Percentiles rank a stretch among this genome's conserved stretches.
These are phyloP conservation scores for Aureobasidium musti DNA, from an alignment of 2,329 filamentous ascomycete genomes.

Conservation along the genomic window DNA sequence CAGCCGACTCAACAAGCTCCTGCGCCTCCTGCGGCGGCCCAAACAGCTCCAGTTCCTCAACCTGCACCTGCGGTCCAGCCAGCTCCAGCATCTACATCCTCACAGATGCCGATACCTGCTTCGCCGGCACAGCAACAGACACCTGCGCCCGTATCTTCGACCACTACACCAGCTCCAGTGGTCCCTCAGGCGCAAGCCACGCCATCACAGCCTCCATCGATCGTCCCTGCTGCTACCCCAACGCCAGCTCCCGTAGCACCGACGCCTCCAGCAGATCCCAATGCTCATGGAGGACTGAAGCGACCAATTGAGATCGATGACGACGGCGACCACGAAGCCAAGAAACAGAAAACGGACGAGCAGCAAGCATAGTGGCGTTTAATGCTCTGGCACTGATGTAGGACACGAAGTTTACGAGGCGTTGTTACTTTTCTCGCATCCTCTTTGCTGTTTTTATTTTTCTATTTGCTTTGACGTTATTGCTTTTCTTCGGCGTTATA, in stretches of 20 bases:
- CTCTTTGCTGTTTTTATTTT: background rate
- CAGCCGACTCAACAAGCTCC: constrained; percentile 3
- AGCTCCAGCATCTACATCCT: background rate
- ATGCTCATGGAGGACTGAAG: constrained; percentile 23
- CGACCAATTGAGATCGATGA: constrained; percentile 29
- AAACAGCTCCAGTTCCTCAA: background rate
- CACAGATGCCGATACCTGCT: background rate
- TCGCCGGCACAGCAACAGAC: background rate
- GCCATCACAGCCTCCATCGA: background rate
- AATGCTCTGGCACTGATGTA: background rate
- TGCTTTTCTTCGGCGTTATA: background rate
- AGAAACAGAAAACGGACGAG: constrained; percentile 30
- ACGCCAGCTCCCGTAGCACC: constrained; percentile 4
- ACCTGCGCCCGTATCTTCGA: background rate
- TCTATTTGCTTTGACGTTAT: background rate
- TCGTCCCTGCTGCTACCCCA: background rate
- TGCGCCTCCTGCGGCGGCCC: background rate
- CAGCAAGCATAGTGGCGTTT: background rate
- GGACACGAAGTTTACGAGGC: constrained; percentile 21
- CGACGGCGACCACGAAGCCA: constrained; percentile 29
- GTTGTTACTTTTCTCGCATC: constrained; percentile 1
- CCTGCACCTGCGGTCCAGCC: background rate
- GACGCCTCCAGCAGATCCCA: constrained; percentile 1
- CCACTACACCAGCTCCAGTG: constrained; percentile 9
- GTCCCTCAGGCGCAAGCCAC: background rate